Base-by-base conservation (phyloP, 140 eudicot genomes). In the Erigeron philadelphicus region DNA sequence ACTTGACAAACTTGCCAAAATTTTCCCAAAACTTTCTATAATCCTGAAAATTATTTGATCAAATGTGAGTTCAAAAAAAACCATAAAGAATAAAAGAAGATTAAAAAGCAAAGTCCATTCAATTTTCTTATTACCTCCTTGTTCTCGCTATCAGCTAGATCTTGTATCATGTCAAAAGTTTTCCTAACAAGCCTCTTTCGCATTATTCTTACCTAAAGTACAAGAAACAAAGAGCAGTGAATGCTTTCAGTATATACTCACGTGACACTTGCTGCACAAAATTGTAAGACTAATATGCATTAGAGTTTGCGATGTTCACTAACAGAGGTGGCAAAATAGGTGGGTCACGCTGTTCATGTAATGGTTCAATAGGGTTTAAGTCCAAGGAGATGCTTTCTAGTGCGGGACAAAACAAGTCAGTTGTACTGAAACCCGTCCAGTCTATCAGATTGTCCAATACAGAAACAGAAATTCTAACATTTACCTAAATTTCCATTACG, bases 11-110 rank as follows among this genome's bases (percentile, higher is more conserved):
- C 77, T 89, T 93, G 23, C 95, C 98, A 8, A 93, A 93, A 66
- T 93, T 93, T 75, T 93, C 96, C 96, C 98, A 93, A 61, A 93
- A 93, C 75, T 93, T 93, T 46, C 89, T 87, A 83, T 93, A 93
- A 81, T 93, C 98, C 98, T 93, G 77, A 31, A 31, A 84, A 79
- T 15, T 19, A 63, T 42, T 75, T 42, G 53, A 64, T 56, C 40
- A 47, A 69, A 21, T 55, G 58, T 49, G 9, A 13, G 8, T 45
- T 19, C 43, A 15, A 13, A 52, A n/a, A 25, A 7, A 25, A 56
- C 43, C 18, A 42, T 48, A 16, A 31, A 12, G 8, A 16, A 11
- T 31, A 31, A 31, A 2, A 31, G 57, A 45, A 52, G 5, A 50
- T 10, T 59, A 17, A 55, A 41, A 23, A 15, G 18, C 23, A 0